These are phyloP conservation scores for Phytophthora hibernalis DNA, from an alignment of 352 stramenopile species.

Conservation along the genomic window DNA sequence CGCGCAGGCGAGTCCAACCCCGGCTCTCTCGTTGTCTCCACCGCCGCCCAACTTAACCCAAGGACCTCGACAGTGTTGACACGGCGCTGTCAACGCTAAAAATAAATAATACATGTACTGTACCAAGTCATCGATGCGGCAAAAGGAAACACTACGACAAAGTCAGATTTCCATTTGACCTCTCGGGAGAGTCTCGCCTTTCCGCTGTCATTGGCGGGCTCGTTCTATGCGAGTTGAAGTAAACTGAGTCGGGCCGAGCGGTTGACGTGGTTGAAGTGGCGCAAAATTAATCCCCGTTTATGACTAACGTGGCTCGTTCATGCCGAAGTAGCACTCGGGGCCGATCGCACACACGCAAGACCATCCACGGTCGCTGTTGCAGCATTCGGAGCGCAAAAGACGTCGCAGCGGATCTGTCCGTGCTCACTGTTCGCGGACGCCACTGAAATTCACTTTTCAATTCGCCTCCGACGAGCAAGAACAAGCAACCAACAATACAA, in stretches of 20 bases:
- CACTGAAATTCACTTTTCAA: slow-evolving; percentile 27
- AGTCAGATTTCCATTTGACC: not conserved
- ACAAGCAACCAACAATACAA: slow-evolving; percentile 14
- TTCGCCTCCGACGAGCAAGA: slow-evolving; percentile 26
- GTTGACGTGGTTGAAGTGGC: slow-evolving; percentile 5
- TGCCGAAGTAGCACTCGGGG: not conserved
- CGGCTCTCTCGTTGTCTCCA: not conserved
- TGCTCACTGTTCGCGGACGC: not conserved
- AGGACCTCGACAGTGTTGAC: no score
- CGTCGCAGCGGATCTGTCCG: not conserved
- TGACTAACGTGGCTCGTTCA: slow-evolving; percentile 3
- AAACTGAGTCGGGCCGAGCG: not conserved
- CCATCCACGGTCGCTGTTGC: not conserved
- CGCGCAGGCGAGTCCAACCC: no score
- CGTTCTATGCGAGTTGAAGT: slow-evolving; percentile 2
- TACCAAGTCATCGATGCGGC: no score
- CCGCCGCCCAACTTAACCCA: not conserved
- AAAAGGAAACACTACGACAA: not conserved
- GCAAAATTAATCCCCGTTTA: slow-evolving; percentile 7
- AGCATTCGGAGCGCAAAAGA: not conserved
- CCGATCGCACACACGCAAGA: not conserved
- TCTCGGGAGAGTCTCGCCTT: not conserved
- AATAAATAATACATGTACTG: no score
- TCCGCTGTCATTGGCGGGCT: not conserved
- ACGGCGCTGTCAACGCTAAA: no score